Conservation (phyloP, 2,329 filamentous ascomycete genomes). For the Aureobasidium sp. region DNA sequence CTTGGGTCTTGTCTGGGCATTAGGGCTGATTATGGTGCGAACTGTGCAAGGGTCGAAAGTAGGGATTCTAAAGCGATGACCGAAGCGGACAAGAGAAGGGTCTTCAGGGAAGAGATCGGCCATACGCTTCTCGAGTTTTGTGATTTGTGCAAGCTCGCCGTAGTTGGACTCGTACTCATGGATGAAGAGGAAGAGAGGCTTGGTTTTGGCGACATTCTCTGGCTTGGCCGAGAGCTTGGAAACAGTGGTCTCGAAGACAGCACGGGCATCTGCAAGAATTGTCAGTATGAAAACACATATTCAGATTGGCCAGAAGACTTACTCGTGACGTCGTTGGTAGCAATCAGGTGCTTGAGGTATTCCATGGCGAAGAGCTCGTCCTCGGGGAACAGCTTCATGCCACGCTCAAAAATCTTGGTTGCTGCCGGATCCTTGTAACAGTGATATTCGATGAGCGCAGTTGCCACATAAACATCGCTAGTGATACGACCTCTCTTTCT, state of each 20-base stretch:
- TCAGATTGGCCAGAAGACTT: conserved; percentile 37
- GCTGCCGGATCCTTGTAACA: conserved; percentile 92
- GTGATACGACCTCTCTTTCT: conserved; percentile 80
- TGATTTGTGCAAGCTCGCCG: conserved; percentile 84
- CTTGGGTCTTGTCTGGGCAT: conserved; percentile 61
- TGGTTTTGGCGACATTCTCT: conserved; percentile 66
- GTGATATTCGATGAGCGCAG: conserved; percentile 86
- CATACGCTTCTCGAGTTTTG: conserved; percentile 88
- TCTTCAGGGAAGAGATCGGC: conserved; percentile 87
- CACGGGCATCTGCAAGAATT: conserved; percentile 65
- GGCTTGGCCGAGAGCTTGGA: conserved; percentile 72
- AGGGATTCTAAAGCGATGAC: conserved; percentile 61
- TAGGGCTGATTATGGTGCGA: conserved; percentile 77
- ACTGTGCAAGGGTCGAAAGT: conserved; percentile 75
- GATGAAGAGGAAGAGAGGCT: conserved; percentile 82
- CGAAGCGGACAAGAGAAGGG: conserved; percentile 66
- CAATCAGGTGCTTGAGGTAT: conserved; percentile 90
- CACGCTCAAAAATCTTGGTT: conserved; percentile 91
- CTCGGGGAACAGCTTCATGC: conserved; percentile 85
- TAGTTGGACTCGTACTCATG: conserved; percentile 94
- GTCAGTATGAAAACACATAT: conserved; percentile 15
- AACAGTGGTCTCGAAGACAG: conserved; percentile 92
- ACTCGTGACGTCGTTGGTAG: conserved; percentile 90
- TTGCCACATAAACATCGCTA: conserved; percentile 90
- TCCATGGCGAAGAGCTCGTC: conserved; percentile 91